Evolutionary conservation across 805 yeast species (phyloP), one percentile per base, ranked within the genome.

Genomic region (Brettanomyces naardenensis): DNA sequence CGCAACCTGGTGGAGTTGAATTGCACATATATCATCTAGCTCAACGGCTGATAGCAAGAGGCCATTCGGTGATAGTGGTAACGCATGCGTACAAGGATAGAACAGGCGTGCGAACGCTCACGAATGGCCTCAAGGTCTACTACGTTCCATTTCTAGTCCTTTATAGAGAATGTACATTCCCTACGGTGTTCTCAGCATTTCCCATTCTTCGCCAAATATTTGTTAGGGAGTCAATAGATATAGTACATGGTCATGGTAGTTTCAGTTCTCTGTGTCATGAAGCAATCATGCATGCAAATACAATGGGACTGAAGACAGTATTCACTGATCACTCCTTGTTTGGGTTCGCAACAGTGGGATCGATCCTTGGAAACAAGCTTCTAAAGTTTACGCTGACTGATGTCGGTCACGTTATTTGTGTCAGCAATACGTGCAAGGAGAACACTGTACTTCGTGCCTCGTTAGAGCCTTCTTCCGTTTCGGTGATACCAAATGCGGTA

Each of bases 1-100:
- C 99, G 9, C 98, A 92, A 56, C 82, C 97, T 0, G 99, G 99
- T 3, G 99, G 99, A 7, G 95, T 92, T 2, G 99, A 92, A 58
- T 78, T 90, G 44, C 98, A 92, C 56, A 84, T 90, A 14, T 87
- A 86, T 58, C 97, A 92, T 57, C 61, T 92, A 19, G 80, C 97
- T 0, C 94, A 87, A 58, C 76, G 80, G 51, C 71, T 89, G 38
- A 80, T 86, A 7, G 75, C 73, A 17, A 60, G 79, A 28, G 97
- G 96, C 6, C 96, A 89, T 53, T 75, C 84, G 4, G 97, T 90
- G 9, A 62, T 89, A 5, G 75, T 92, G 19, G 71, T 92, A 23
- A 88, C 98, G 7, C 99, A 92, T 58, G 79, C 87, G 17, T 89
- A 92, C 53, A 86, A 82, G 1, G 72, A 81, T 41, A 62, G 99